Evolutionary conservation across 2,329 filamentous ascomycete genomes (phyloP).

Genomic region (Ceratocystiopsis sp.): DNA sequence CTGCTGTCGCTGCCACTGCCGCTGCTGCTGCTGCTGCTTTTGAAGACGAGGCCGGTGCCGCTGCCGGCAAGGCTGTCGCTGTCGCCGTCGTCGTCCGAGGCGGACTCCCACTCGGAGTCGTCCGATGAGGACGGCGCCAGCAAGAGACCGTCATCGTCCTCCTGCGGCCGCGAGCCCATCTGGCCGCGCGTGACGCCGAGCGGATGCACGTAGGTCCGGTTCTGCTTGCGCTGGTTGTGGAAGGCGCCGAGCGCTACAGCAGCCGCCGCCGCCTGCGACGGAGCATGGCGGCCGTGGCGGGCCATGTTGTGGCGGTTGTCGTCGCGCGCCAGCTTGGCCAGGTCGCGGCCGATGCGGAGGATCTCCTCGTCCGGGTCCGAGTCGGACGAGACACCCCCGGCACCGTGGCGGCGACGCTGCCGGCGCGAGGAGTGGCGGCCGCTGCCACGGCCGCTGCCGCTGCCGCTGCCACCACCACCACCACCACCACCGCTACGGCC

Average conservation of each 20-base stretch:
- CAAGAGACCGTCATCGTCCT: conserved; percentile 9
- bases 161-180: neutral
- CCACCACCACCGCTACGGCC: neutral
- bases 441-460: conserved; percentile 7
- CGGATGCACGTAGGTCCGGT: neutral
- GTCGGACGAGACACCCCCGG: neutral
- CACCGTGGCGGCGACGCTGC: conserved; percentile 2
- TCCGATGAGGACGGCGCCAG: conserved; percentile 20
- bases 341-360: conserved; percentile 34
- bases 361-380: conserved; percentile 36
- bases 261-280: conserved; percentile 22
- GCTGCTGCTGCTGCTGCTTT: neutral
- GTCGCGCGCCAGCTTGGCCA: conserved; percentile 33
- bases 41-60: too few relatives aligned
- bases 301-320: conserved; percentile 33
- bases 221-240: conserved; percentile 13
- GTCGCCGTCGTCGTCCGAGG: conserved; percentile 24
- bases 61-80: too few relatives aligned
- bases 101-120: conserved; percentile 40
- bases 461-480: conserved; percentile 3
- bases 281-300: conserved; percentile 21
- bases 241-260: conserved; percentile 24
- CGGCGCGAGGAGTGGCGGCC: neutral
- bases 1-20: conserved; percentile 21
- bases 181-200: neutral